Base-by-base conservation (phyloP, 1,284 basidiomycete species). In the Trichosporon faecale region DNA sequence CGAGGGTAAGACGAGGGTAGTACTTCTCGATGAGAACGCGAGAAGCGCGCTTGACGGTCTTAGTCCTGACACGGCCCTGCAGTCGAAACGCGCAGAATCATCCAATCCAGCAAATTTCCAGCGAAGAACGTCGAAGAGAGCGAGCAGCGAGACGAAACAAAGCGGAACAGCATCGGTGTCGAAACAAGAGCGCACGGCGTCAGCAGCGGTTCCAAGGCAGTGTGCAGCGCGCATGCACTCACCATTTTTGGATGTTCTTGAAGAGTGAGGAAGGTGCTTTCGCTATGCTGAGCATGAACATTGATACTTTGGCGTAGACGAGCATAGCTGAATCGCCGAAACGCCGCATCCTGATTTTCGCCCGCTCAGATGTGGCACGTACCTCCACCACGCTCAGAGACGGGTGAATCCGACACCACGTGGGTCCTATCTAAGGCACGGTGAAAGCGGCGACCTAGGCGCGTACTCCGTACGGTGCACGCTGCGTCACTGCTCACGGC, bases 21-120 rank as follows among this genome's bases (percentile, higher is more conserved):
- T 98, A 99, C 89, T 98, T 98, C 90, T 99, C 96, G 84, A 99
- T 99, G 87, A 99, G 90, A 81, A 97, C 94, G 78, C 96, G 92
- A 79, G 95, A 96, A 83, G 96, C 96, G 87, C 96, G 93, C 90
- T 99, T 99, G 85, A 95, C 96, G 78, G 96, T 99, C 89, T 99
- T 99, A 82, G 96, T 99, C 84, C 96, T 93, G 88, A 99, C 96
- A 83, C 96, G 95, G 86, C 97, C 97, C 96, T 98, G 86, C 67
- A 70, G 46, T 35, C 40, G 25, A 27, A 57, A 66, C 40, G 65
- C 66, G 49, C 31, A 35, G 31, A 37, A 57, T 64, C 18, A 61
- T 61, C 57, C 57, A 18, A 61, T 14, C 57, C 57, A 29, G 29
- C 27, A 61, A 29, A 31, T 60, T 60, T 33, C 57, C 57, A 61